Conservation (phyloP, 331 rosid species). For the Telfairia occidentalis region DNA sequence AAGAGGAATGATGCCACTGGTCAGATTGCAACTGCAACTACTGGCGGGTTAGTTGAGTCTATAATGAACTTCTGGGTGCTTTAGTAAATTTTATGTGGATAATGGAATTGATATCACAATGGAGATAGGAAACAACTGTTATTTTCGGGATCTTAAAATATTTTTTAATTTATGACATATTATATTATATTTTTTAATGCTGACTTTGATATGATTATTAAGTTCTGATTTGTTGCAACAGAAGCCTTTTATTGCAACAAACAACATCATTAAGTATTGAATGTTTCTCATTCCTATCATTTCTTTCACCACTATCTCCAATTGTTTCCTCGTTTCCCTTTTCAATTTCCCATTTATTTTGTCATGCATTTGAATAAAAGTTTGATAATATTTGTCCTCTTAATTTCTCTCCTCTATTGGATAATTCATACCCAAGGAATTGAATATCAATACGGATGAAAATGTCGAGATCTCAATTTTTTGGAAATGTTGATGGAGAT, state of each 20-base stretch:
- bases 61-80: not conserved
- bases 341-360: not conserved
- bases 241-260: not conserved
- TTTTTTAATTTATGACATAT: not conserved
- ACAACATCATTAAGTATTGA: not conserved
- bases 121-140: not conserved
- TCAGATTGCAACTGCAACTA: constrained; percentile 96
- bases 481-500: not conserved
- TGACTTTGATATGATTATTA: not conserved
- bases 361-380: not conserved
- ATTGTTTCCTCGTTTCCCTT: not conserved
- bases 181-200: not conserved
- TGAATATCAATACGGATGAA: not conserved
- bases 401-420: not conserved
- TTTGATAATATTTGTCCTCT: not conserved
- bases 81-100: not conserved
- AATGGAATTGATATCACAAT: not conserved
- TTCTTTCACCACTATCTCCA: not conserved
- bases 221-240: not conserved
- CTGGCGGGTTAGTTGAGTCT: constrained; percentile 64
- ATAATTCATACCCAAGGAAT: not conserved
- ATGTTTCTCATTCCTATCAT: not conserved
- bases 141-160: not conserved
- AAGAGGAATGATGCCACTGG: constrained; percentile 86
- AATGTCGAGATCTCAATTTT: not conserved